Base-by-base conservation (phyloP, 139 green algal species). In the Diplosphaera chodatii region DNA sequence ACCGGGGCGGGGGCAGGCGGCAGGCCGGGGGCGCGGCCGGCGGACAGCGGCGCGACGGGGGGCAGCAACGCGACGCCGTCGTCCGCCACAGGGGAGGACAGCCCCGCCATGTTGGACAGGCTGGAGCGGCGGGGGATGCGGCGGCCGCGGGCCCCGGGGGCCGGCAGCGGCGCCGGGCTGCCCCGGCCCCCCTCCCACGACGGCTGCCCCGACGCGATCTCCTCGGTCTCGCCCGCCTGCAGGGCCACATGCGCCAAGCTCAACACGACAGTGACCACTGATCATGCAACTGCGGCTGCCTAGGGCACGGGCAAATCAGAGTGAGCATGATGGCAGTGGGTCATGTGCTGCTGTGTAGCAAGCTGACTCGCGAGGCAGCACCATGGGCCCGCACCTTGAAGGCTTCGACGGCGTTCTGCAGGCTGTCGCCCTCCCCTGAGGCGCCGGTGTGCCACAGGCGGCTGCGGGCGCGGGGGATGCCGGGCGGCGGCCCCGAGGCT, bases 371-470 rank as follows among this genome's bases (percentile, higher is more conserved):
- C 6, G 37, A 10, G 8, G n/a, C 37, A 48, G 37, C 37, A 6
- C 6, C 8, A 6, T 48, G 37, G 8, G 37, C 8, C 13, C 3
- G 10, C 34, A 78, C 81, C 56, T 80, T 70, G 71, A 92, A 90
- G 22, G 85, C 85, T 18, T 92, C 85, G 48, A 92, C 74, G 18
- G 87, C 87, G 68, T 91, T 90, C 80, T 92, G 86, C 32, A 85
- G 74, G 30, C 56, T 69, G 68, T 84, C 77, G 64, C 37, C 82
- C 40, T 88, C 81, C 0, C 81, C 86, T 37, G 70, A 82, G 8
- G 78, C 83, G 40, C 83, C 64, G 1, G 81, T 76, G 22, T 71
- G 81, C 79, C 82, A 90, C 25, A 90, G 73, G 40, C 84, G 70
- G 68, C 74, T 83, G 71, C 81, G 81, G 55, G 80, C 78, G 40